Base-by-base conservation (phyloP, 73 alveolate species). In the Uronychia setigera region DNA sequence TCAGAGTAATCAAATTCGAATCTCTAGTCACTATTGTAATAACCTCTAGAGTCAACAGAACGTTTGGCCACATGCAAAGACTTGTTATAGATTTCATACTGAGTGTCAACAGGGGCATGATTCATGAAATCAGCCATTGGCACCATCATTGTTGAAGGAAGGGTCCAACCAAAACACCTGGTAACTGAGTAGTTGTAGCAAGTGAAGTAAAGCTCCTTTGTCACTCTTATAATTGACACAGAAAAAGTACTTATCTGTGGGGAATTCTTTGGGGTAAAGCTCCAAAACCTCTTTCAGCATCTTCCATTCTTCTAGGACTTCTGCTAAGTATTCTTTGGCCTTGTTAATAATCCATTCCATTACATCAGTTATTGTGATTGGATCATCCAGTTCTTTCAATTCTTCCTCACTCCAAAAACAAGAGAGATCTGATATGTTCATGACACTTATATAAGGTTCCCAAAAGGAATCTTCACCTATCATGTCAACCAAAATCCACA, bases 61-160 rank as follows among this genome's bases (percentile, higher is more conserved):
- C 83, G 79, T 80, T 86, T 59, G 29, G 80, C 86, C 31, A 34
- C 74, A 60, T 86, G 92, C 28, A 86, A 34, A 32, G 28, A 5
- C 59, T 80, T 79, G 28, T 46, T 28, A 60, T 86, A 86, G 60
- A 86, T 77, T 84, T 86, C 92, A 79, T 86, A 86, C 33, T 86
- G 46, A n/a, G 92, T 86, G 30, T 86, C 92, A 80, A 87, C 33
- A 26, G 88, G 80, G 1, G 60, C 59, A 79, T 86, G 92, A 86
- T 86, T 86, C 79, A 86, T 27, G 67, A 86, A 80, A 60, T 86
- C 92, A 33, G 92, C 92, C 25, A 86, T 26, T 25, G 92, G 92
- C 1, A 86, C 86, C 92, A 86, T 86, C 92, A 86, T 86, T 19
- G 92, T 86, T 58, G 92, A 86, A 1, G 92, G 92, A 26, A 86